A percentile compares a stretch with the other conserved stretches of the same genome.
phyloP scores from a whole-genome alignment of 1,284 basidiomycete genomes.

The Waitea zeae region DNA sequence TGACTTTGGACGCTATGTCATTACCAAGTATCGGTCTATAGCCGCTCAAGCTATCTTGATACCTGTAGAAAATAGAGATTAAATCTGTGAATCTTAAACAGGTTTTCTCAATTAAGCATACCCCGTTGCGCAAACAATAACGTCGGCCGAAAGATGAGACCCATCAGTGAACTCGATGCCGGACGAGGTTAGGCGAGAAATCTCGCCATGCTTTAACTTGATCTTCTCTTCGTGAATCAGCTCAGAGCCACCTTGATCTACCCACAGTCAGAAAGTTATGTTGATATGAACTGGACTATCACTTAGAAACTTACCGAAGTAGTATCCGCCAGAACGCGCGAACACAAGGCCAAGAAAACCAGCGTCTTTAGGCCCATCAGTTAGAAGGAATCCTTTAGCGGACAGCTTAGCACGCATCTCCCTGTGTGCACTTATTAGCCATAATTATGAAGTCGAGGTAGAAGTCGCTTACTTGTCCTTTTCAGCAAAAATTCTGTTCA shows the following conservation, averaged over 20 bases:
- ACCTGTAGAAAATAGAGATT: too few species aligned
- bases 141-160: slow-evolving; percentile 22
- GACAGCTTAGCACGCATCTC: too few species aligned
- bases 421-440: too few species aligned
- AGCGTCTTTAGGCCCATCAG: slow-evolving; percentile 31
- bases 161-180: slow-evolving; percentile 24
- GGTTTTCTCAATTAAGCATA: too few species aligned
- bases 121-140: slow-evolving; percentile 28
- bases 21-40: too few species aligned
- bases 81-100: too few species aligned
- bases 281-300: background rate
- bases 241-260: slow-evolving; percentile 20
- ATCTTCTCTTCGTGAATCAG: slow-evolving; percentile 25
- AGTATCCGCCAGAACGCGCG: slow-evolving; percentile 22
- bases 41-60: too few species aligned
- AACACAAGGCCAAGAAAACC: slow-evolving; percentile 28
- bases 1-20: slow-evolving; percentile 25
- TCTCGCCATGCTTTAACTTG: slow-evolving; percentile 24
- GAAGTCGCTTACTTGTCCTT: too few species aligned
- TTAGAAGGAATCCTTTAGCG: slow-evolving; percentile 49
- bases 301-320: slow-evolving; percentile 18
- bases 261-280: background rate
- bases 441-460: too few species aligned
- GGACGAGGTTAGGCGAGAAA: slow-evolving; percentile 16
- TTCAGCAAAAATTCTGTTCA: too few species aligned